Percentiles rank a stretch among this genome's conserved stretches.
Conservation (phyloP, 1,284 basidiomycete genomes). For the Golubevia pallescens region DNA sequence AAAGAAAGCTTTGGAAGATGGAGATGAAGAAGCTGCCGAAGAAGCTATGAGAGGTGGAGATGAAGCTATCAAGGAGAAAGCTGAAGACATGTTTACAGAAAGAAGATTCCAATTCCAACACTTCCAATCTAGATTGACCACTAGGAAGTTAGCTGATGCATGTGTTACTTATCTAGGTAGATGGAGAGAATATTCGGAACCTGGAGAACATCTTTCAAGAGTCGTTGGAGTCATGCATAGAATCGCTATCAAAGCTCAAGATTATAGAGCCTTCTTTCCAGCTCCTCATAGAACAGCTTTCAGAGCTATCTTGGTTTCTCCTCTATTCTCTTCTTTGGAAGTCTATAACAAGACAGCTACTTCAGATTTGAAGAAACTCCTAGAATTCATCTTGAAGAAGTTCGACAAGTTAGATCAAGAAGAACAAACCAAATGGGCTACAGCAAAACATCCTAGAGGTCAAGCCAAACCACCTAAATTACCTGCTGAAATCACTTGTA, state of each 20-base stretch:
- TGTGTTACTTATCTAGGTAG: slow-evolving; percentile 43
- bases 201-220: slow-evolving; percentile 37
- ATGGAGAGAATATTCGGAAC: slow-evolving; percentile 43
- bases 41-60: slow-evolving; percentile 31
- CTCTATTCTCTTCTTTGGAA: not conserved
- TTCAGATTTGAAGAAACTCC: slow-evolving; percentile 38
- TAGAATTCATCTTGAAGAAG: slow-evolving; percentile 42
- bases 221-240: slow-evolving; percentile 55
- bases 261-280: slow-evolving; percentile 42
- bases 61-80: slow-evolving; percentile 31
- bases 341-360: slow-evolving; percentile 20
- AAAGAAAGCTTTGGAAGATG: slow-evolving; percentile 11
- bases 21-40: slow-evolving; percentile 14
- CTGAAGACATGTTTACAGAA: slow-evolving; percentile 32
- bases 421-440: slow-evolving; percentile 40
- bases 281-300: slow-evolving; percentile 24
- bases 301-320: slow-evolving; percentile 17
- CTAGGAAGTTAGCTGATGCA: slow-evolving; percentile 42
- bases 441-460: slow-evolving; percentile 33
- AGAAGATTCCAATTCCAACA: slow-evolving; percentile 52
- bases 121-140: slow-evolving; percentile 51
- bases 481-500: slow-evolving; percentile 45
- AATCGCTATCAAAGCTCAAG: slow-evolving; percentile 45
- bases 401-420: slow-evolving; percentile 46
- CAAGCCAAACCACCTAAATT: slow-evolving; percentile 28